Evolutionary conservation across 2,329 filamentous ascomycete genomes (phyloP).

Genomic region (Xylaria sp.): DNA sequence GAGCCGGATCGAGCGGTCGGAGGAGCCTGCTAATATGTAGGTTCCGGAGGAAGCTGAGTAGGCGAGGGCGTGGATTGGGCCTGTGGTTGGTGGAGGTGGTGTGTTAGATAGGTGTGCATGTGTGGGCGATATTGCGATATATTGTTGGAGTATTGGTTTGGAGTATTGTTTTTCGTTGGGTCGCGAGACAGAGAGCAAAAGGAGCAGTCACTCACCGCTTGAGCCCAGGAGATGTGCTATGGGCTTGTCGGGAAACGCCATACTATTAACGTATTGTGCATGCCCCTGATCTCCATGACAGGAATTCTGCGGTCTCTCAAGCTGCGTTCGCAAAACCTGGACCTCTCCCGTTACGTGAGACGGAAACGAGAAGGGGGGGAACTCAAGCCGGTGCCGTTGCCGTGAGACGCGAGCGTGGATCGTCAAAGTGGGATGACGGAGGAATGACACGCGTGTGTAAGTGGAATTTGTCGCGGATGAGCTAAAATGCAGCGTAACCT

Average conservation of each 20-base stretch:
- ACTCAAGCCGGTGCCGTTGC: background rate
- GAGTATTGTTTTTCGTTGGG: background rate
- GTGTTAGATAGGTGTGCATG: background rate
- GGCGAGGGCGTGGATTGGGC: constrained; percentile 64
- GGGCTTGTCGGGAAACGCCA: constrained; percentile 42
- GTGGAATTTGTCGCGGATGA: background rate
- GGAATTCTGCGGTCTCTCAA: background rate
- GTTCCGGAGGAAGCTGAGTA: constrained; percentile 69
- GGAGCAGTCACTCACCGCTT: constrained; percentile 41
- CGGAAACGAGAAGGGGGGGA: background rate
- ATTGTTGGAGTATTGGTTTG: background rate
- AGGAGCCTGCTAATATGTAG: constrained; percentile 78
- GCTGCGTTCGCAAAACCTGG: background rate
- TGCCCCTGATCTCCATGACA: constrained; percentile 25
- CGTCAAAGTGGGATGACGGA: background rate
- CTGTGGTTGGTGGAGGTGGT: constrained; percentile 35
- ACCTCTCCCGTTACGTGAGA: background rate
- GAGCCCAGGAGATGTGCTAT: constrained; percentile 53
- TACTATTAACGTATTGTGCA: constrained; percentile 21
- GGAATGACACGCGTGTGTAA: background rate
- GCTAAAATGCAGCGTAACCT: background rate
- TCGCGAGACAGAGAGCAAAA: background rate
- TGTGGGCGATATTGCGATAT: no score
- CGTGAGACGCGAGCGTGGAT: background rate
- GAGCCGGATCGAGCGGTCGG: constrained; percentile 78